A percentile compares a stretch with the other conserved stretches of the same genome.
phyloP scores from a whole-genome alignment of 257 asterid genomes.

The Primulina eburnea region DNA sequence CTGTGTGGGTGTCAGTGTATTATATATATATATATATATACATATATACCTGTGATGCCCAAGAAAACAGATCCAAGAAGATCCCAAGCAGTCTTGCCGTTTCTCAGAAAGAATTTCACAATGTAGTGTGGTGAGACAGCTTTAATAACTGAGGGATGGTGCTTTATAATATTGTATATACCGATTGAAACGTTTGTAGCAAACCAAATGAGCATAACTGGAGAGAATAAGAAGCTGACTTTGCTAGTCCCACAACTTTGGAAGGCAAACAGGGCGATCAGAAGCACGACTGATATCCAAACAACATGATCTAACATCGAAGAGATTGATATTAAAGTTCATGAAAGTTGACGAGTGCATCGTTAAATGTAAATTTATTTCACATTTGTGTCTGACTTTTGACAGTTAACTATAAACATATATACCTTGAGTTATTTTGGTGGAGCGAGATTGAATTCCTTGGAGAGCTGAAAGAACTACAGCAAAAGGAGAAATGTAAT shows the following conservation, averaged over 20 bases:
- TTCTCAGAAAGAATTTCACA: slow-evolving; percentile 38
- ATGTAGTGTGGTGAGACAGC: slow-evolving; percentile 63
- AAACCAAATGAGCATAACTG: slow-evolving; percentile 67
- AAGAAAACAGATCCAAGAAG: slow-evolving; percentile 70
- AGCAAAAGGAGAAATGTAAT: background rate
- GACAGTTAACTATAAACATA: no score
- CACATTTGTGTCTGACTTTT: no score
- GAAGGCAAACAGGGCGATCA: slow-evolving; percentile 48
- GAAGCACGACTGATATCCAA: slow-evolving; percentile 49
- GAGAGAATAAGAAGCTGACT: slow-evolving; percentile 64
- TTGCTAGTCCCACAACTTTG: slow-evolving; percentile 64
- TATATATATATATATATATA: no score
- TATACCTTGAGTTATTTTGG: slow-evolving; percentile 61
- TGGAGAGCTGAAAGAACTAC: slow-evolving; percentile 77
- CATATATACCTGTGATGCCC: slow-evolving; percentile 46
- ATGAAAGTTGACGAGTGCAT: no score
- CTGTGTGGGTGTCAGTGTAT: no score
- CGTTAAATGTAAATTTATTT: no score
- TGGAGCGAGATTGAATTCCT: slow-evolving; percentile 67
- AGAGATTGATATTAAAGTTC: no score
- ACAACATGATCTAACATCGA: slow-evolving; percentile 51
- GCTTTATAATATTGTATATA: slow-evolving; percentile 45
- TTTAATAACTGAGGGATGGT: slow-evolving; percentile 47
- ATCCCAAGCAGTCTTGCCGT: slow-evolving; percentile 46
- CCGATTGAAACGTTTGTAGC: slow-evolving; percentile 54